A percentile compares a stretch with the other conserved stretches of the same genome.
phyloP scores from a whole-genome alignment of 1,139 yeast genomes.

The Saccharomycopsis hybrid region DNA sequence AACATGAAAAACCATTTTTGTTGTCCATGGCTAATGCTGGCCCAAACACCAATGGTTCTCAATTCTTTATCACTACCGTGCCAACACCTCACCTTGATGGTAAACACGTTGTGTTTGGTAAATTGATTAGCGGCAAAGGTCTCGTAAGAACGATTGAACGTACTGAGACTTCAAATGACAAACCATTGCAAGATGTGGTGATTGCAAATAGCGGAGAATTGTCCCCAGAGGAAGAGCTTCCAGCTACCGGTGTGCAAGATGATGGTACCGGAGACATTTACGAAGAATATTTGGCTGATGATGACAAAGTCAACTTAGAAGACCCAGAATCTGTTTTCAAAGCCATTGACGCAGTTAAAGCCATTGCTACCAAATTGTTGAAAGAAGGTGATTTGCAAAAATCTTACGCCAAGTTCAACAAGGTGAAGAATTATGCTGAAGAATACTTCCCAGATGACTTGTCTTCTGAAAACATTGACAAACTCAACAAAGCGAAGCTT shows the following conservation, averaged over 20 bases:
- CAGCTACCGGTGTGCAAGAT: slow-evolving; percentile 39
- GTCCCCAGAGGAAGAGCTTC: slow-evolving; percentile 38
- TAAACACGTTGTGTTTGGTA: slow-evolving; percentile 95
- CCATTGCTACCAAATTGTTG: slow-evolving; percentile 69
- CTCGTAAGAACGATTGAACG: slow-evolving; percentile 88
- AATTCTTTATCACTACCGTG: slow-evolving; percentile 85
- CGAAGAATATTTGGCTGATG: slow-evolving; percentile 73
- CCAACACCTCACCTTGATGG: slow-evolving; percentile 84
- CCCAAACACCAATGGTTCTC: slow-evolving; percentile 92
- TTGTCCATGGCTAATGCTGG: slow-evolving; percentile 97
- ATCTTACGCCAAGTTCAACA: slow-evolving; percentile 63
- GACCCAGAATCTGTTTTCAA: slow-evolving; percentile 58
- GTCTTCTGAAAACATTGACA: slow-evolving; percentile 43
- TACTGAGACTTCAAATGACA: slow-evolving; percentile 76
- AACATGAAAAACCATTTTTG: slow-evolving; percentile 79
- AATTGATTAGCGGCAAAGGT: slow-evolving; percentile 83
- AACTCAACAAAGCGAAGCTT: slow-evolving; percentile 46
- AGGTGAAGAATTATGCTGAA: slow-evolving; percentile 60
- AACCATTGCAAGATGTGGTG: slow-evolving; percentile 69
- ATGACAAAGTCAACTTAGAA: slow-evolving; percentile 54
- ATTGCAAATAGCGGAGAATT: slow-evolving; percentile 79
- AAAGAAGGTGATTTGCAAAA: slow-evolving; percentile 52
- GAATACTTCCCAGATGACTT: slow-evolving; percentile 75
- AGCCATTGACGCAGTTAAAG: slow-evolving; percentile 65
- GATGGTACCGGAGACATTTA: slow-evolving; percentile 85